Percentiles rank a stretch among this genome's conserved stretches.
Evolutionary conservation across 202 grass and related monocot genomes (phyloP).

Genomic region (Panicum virgatum): DNA sequence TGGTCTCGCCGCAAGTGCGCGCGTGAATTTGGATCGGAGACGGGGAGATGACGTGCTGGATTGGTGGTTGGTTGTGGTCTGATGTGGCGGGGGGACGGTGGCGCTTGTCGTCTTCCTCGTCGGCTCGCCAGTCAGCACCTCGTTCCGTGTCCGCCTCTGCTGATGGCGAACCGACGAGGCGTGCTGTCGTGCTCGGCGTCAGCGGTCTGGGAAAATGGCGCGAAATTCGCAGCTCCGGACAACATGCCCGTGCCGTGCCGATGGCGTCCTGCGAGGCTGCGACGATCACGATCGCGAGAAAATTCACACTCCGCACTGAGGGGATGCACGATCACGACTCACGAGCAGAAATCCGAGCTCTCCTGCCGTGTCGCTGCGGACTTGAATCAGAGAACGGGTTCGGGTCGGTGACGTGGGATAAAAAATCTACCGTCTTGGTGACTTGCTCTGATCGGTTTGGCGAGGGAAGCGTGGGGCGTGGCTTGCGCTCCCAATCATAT

Average conservation of each 20-base stretch:
- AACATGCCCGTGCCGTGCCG: not conserved
- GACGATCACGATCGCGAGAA: not conserved
- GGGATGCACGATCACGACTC: not conserved
- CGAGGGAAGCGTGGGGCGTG: too few species aligned
- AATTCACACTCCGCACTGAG: not conserved
- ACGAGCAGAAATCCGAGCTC: not conserved
- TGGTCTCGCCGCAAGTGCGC: not conserved
- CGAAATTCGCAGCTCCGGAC: slow-evolving; percentile 9
- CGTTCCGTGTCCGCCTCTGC: not conserved
- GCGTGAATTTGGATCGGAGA: not conserved
- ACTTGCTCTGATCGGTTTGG: not conserved
- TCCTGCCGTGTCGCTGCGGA: not conserved
- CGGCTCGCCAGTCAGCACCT: not conserved
- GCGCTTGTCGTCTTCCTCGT: slow-evolving; percentile 6
- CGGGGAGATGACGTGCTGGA: not conserved
- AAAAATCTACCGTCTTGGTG: too few species aligned
- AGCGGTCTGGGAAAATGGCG: not conserved
- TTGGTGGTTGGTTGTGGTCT: slow-evolving; percentile 17
- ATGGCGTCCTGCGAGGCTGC: not conserved
- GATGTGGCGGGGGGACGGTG: not conserved
- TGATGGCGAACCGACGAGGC: not conserved
- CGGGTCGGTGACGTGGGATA: not conserved
- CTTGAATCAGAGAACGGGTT: not conserved
- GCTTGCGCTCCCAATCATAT: not conserved
- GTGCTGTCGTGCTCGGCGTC: not conserved